Conservation (phyloP, 2,329 filamentous ascomycete genomes). For the Cyanodermella asteris region DNA sequence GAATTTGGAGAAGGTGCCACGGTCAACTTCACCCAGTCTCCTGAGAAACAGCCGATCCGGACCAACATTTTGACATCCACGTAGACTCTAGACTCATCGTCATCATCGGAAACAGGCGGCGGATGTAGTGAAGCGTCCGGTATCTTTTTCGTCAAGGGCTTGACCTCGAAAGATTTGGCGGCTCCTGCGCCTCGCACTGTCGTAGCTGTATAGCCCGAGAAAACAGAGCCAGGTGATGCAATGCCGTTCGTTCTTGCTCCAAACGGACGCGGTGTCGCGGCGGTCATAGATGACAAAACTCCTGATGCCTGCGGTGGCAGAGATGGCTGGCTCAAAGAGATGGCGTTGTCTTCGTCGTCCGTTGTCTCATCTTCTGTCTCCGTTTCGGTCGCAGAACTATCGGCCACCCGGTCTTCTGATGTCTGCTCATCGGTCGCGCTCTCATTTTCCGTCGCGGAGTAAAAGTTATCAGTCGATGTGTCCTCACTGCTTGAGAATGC, state of each 20-base stretch:
- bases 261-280: conserved; percentile 58
- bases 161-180: conserved; percentile 69
- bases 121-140: conserved; percentile 65
- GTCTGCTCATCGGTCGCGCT: conserved; percentile 25
- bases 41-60: conserved; percentile 88
- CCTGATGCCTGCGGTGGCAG: conserved; percentile 59
- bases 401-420: conserved; percentile 26
- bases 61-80: conserved; percentile 72
- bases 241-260: conserved; percentile 52
- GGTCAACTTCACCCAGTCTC: conserved; percentile 85
- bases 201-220: conserved; percentile 68
- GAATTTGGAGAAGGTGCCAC: conserved; percentile 51
- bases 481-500: conserved; percentile 33
- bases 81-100: conserved; percentile 68
- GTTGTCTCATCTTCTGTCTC: conserved; percentile 68
- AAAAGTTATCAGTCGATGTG: conserved; percentile 77
- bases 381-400: conserved; percentile 30
- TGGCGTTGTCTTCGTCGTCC: conserved; percentile 83
- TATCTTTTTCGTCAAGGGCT: conserved; percentile 51
- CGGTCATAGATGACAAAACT: conserved; percentile 55
- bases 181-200: conserved; percentile 64
- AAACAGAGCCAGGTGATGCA: conserved; percentile 67
- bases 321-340: conserved; percentile 62
- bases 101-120: conserved; percentile 62
- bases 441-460: conserved; percentile 44